phyloP scores from a whole-genome alignment of 108 stramenopile genomes.

The Nitzschia sp. region DNA sequence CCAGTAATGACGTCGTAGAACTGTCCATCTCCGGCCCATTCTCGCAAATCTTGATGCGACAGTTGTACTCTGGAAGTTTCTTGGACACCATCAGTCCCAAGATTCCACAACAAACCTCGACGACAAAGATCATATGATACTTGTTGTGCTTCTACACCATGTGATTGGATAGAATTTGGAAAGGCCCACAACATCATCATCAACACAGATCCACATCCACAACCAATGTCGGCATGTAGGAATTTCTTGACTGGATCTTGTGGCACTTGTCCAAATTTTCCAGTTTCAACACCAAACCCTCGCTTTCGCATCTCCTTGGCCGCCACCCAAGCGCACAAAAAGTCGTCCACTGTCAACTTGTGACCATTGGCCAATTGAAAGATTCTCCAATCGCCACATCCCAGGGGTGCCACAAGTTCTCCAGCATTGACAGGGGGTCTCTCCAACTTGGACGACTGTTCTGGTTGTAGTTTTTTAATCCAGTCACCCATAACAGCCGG shows the following conservation, averaged over 20 bases:
- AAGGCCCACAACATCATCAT: conserved; percentile 43
- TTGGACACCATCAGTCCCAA: conserved; percentile 13
- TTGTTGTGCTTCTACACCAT: conserved; percentile 35
- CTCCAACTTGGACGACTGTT: neutral
- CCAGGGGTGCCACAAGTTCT: conserved; percentile 31
- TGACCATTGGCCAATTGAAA: conserved; percentile 39
- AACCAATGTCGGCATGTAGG: conserved; percentile 32
- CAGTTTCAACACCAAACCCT: conserved; percentile 4
- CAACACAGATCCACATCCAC: conserved; percentile 35
- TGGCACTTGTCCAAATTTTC: conserved; percentile 19
- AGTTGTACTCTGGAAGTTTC: conserved; percentile 8
- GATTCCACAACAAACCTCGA: conserved; percentile 32
- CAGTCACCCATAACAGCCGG: conserved; percentile 11
- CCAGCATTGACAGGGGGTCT: conserved; percentile 3
- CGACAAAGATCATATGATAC: conserved; percentile 29
- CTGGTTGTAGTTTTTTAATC: neutral
- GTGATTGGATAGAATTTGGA: conserved; percentile 26
- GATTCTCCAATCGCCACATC: conserved; percentile 40
- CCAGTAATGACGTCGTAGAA: conserved; percentile 33
- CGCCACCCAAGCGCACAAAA: conserved; percentile 40
- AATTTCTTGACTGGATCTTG: neutral
- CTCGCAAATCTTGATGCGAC: conserved; percentile 26
- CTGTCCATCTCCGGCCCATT: conserved; percentile 12
- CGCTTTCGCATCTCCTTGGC: conserved; percentile 32
- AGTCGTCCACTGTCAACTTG: conserved; percentile 42